Evolutionary conservation across 179 eudicot genomes (phyloP), one percentile per base, ranked within the genome.

Genomic region (Monotropa hypopitys): DNA sequence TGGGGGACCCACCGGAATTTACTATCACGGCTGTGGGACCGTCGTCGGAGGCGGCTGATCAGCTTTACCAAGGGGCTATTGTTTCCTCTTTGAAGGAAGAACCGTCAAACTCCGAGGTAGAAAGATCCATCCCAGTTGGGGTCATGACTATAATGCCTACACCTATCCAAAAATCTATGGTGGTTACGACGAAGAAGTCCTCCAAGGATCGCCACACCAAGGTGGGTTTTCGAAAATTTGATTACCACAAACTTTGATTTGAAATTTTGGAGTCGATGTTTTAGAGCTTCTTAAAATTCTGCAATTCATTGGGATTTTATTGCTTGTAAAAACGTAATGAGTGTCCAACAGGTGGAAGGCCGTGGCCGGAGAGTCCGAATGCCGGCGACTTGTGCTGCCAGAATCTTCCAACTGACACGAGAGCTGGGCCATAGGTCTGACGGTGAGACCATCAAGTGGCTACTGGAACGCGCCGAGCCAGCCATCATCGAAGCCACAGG

Each of bases 371-470:
- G 88, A 82, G 84, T 85, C 59, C 77, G 88, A 28, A 85, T 85
- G 46, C 88, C 88, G 32, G 88, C 84, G 40, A 74, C 86, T 3
- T 85, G 88, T 43, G 88, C 88, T 4, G 88, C 88, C 78, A 79
- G 88, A 47, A 83, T 85, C 51, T 85, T 85, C 70, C 88, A 85
- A 79, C 66, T 85, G 73, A 85, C 86, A 7, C 79, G 86, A 7
- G 86, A 83, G 70, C 83, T 83, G 3, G 83, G 83, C 18, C 86
- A 83, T 74, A 85, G 72, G 50, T 80, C 87, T 43, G 87, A 85
- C 82, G 87, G 87, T 2, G 87, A 85, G 59, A 85, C 88, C 26
- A 83, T 85, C 32, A 49, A 85, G 43, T 85, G 88, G 88, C 74
- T 85, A 1, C 82, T 85, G 11, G 81, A 85, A 50, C 86, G 83